These are phyloP conservation scores for Hypoxylon rickii DNA, from an alignment of 495 filamentous ascomycete species.

Conservation along the genomic window DNA sequence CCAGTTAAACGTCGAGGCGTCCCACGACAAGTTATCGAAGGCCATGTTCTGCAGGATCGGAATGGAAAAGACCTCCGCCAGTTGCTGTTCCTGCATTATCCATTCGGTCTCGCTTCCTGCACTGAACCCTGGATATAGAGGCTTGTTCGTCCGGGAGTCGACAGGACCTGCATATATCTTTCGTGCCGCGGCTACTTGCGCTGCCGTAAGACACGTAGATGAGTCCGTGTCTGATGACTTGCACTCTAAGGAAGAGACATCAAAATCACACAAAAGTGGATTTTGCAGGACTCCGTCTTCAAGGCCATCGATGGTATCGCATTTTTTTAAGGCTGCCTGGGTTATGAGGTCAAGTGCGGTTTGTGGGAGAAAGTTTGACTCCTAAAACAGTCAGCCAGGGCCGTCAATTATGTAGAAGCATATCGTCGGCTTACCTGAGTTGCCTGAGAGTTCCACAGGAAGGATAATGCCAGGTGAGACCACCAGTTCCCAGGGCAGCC, in stretches of 20 bases:
- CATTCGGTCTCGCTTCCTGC: slow-evolving; percentile 41
- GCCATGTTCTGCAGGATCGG: slow-evolving; percentile 58
- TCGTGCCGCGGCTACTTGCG: slow-evolving; percentile 35
- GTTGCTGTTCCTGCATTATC: slow-evolving; percentile 39
- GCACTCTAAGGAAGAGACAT: slow-evolving; percentile 43
- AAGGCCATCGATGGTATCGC: slow-evolving; percentile 47
- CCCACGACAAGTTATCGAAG: slow-evolving; percentile 52
- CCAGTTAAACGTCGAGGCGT: slow-evolving; percentile 46
- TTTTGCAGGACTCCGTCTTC: slow-evolving; percentile 47
- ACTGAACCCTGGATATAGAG: slow-evolving; percentile 47
- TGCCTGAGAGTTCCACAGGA: slow-evolving; percentile 46
- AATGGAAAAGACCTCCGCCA: slow-evolving; percentile 41
- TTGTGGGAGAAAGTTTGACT: slow-evolving; percentile 34
- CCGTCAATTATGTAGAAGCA: not conserved
- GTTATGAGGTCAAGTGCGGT: slow-evolving; percentile 42
- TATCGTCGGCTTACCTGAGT: slow-evolving; percentile 32
- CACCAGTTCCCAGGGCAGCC: slow-evolving; percentile 52
- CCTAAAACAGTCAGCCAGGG: slow-evolving; percentile 5
- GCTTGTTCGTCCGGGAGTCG: slow-evolving; percentile 20
- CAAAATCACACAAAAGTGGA: slow-evolving; percentile 44
- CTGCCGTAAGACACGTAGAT: slow-evolving; percentile 37
- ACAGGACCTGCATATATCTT: slow-evolving; percentile 39
- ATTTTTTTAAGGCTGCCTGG: slow-evolving; percentile 37
- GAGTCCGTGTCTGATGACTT: slow-evolving; percentile 16
- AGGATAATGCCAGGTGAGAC: slow-evolving; percentile 47